phyloP scores from a whole-genome alignment of 2,329 filamentous ascomycete genomes.

The Gaeumannomyces tritici region DNA sequence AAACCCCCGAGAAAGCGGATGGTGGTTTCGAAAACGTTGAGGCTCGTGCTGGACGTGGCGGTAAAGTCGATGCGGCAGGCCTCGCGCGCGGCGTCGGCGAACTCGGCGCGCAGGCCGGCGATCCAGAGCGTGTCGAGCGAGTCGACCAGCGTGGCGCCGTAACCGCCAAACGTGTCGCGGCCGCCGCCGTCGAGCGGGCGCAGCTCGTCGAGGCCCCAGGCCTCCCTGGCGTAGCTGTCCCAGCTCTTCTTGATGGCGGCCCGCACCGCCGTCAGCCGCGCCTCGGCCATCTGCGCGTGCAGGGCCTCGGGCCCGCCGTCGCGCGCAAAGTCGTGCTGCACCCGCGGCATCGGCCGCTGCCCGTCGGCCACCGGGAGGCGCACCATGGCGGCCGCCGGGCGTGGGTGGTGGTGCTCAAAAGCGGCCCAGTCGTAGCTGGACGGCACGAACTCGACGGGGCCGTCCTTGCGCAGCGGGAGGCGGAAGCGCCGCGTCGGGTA shows the following conservation, averaged over 20 bases:
- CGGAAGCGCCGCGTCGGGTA: not conserved
- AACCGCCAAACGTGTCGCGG: conserved; percentile 39
- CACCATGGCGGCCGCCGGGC: conserved; percentile 8
- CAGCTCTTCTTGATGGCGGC: conserved; percentile 25
- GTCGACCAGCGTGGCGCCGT: conserved; percentile 50
- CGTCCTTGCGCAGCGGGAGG: not conserved
- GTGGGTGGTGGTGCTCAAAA: conserved; percentile 10
- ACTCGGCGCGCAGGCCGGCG: conserved; percentile 47
- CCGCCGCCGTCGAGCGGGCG: conserved; percentile 36
- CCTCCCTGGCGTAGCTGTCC: conserved; percentile 36
- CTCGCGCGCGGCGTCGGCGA: conserved; percentile 37
- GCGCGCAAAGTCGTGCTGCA: conserved; percentile 24
- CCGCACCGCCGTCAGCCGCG: conserved; percentile 7
- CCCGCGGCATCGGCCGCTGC: conserved; percentile 23
- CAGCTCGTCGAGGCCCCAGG: conserved; percentile 47
- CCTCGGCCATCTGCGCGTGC: not conserved
- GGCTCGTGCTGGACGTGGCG: conserved; percentile 31
- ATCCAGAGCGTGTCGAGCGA: conserved; percentile 50
- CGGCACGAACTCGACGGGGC: conserved; percentile 1
- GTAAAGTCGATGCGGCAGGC: conserved; percentile 46
- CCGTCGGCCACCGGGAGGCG: conserved; percentile 21
- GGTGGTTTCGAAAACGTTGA: conserved; percentile 54
- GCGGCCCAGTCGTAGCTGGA: conserved; percentile 17
- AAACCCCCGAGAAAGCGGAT: conserved; percentile 45
- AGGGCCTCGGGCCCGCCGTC: not conserved